Evolutionary conservation across 1,139 yeast species (phyloP), one percentile per base, ranked within the genome.

Genomic region (Insectozyma bohioensis): DNA sequence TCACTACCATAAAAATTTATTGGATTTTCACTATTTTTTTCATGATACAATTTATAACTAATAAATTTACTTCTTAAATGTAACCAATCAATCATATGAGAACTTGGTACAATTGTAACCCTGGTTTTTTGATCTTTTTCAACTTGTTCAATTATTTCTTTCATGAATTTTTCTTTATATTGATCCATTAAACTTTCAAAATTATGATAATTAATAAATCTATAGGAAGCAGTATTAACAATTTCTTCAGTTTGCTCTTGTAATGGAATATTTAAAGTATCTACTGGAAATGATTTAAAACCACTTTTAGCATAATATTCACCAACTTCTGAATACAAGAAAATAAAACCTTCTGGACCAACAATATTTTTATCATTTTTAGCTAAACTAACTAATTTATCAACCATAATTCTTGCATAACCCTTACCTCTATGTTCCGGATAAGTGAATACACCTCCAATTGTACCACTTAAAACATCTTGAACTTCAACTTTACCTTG

Each of bases 251-350:
- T 19, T 17, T 22, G 22, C n/a, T 21, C 8, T 4, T 13, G 30
- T 11, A 43, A 26, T 6, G 46, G 45, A 12, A 42, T 34, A 20
- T 52, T 36, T 59, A 48, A 59, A 45, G 49, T 65, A 5, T 64
- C 78, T 7, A 77, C 75, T 24, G 63, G 73, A 35, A 61, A 54
- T 2, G 80, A 69, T 26, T 62, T 57, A 54, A 78, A 84, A 2
- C 86, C 94, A 46, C 72, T 67, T 36, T 65, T 61, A 21, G 63
- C 54, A 52, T 84, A 83, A 53, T 75, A 83, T 36, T 78, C 79
- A 5, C 87, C 90, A 24, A 85, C 72, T 48, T 83, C 94, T 21
- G 88, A 80, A 64, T 83, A 84, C 39, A 83, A 63, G 37, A 70
- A 74, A 10, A 70, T 57, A 34, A 71, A 67, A 12, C 75, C 72